Conservation (phyloP, 129 eudicot genomes). For the Ambrosia artemisiifolia region DNA sequence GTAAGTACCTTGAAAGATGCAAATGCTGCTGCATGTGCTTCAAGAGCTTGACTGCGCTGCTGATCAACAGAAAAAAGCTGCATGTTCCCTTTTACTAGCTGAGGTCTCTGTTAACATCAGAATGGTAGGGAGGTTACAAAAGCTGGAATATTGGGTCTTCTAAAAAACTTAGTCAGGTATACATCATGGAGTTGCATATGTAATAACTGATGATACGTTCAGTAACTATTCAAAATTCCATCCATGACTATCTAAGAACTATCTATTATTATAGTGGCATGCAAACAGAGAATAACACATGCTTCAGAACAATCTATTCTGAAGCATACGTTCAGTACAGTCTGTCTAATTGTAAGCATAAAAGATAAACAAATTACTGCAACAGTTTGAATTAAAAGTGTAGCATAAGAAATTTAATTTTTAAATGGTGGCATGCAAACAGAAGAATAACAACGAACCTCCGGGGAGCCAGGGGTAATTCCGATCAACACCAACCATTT, state of each 20-base stretch:
- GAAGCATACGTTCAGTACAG: background rate
- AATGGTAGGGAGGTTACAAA: slow-evolving; percentile 9
- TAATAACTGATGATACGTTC: background rate
- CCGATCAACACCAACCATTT: slow-evolving; percentile 99
- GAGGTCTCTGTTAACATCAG: slow-evolving; percentile 57
- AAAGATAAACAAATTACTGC: background rate
- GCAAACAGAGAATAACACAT: too few species aligned
- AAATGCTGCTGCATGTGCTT: slow-evolving; percentile 98
- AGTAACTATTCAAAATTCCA: background rate
- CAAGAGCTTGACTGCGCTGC: slow-evolving; percentile 99
- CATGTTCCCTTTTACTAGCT: slow-evolving; percentile 95
- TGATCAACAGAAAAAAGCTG: slow-evolving; percentile 95
- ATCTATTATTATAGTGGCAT: background rate
- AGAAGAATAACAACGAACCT: slow-evolving; percentile 49
- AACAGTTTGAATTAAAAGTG: background rate
- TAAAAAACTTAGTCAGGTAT: background rate
- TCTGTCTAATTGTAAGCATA: background rate
- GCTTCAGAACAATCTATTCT: too few species aligned
- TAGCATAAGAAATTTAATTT: background rate
- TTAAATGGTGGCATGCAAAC: background rate
- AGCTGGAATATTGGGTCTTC: background rate
- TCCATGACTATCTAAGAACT: background rate
- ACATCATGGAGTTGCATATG: background rate
- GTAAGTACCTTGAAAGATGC: slow-evolving; percentile 68
- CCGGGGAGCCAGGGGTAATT: slow-evolving; percentile 94